Evolutionary conservation across 208 protist species (phyloP), one percentile per base, ranked within the genome.

Genomic region (Angomonas ambiguus): DNA sequence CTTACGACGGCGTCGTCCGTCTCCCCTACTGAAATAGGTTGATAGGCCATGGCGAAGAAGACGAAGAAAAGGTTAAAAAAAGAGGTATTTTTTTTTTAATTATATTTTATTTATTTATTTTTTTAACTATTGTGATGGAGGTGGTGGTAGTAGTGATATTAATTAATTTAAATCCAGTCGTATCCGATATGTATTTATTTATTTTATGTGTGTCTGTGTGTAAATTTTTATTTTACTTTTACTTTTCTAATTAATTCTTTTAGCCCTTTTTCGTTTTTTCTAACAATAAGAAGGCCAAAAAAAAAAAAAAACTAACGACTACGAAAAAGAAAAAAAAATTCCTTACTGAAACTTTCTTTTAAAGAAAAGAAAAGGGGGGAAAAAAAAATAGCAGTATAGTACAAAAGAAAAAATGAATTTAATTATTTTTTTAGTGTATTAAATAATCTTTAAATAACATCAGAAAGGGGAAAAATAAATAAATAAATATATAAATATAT

Each of bases 21-120:
- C 30, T 86, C 79, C 53, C 85, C 85, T 58, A 92, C 83, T 28
- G 70, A 81, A 71, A 92, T 88, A 0, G 82, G 80, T 61, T 92
- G 83, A 56, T 86, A 92, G 31, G 82, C 71, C 82, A 88, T 88
- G 24, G 10, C 3, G 34, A 20, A 27, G 6, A 56, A 20, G 25
- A 56, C 16, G 16, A 56, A 56, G 8, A 56, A 5, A 22, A 28
- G 5, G 8, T 27, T 56, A 56, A 56, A 56, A 45, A 51, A 51
- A 34, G 28, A 42, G 6, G 20, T 32, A 2, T 2, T 32, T 28
- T 25, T 42, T 48, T 68, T 4, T 55, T 8, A 60, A 33, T 8
- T 68, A 48, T 58, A 51, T 68, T 18, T 25, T 68, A n/a, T 60
- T 60, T 34, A 60, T 60, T 22, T 68, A 28, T n/a, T n/a, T n/a